Conservation (phyloP, 441 rosid genomes). For the Jatropha multifida region DNA sequence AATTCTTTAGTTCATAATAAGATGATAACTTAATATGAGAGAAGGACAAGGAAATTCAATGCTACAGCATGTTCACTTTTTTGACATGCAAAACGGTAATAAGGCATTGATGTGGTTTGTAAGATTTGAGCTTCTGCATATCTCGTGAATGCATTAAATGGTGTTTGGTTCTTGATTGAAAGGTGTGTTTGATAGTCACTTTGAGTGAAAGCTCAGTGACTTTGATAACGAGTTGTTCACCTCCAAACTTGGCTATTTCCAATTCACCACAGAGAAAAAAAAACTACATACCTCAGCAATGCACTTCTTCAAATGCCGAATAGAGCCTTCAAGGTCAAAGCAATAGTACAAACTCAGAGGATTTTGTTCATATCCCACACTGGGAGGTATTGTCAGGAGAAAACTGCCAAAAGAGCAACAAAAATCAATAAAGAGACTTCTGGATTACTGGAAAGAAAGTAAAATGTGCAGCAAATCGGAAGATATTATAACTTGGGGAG, state of each 20-base stretch:
- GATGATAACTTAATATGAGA: too few relatives aligned
- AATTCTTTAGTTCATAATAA: too few relatives aligned
- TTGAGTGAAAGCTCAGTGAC: neutral
- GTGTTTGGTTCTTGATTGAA: neutral
- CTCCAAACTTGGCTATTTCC: too few relatives aligned
- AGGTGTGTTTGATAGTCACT: neutral
- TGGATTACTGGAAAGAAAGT: too few relatives aligned
- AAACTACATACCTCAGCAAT: conserved; percentile 68
- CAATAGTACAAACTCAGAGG: conserved; percentile 92
- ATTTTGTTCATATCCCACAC: conserved; percentile 86
- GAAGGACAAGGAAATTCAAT: too few relatives aligned
- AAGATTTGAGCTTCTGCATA: neutral
- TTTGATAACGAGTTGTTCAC: too few relatives aligned
- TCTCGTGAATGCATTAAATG: neutral
- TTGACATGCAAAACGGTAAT: neutral
- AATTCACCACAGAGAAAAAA: neutral
- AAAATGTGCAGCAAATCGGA: too few relatives aligned
- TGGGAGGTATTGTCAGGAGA: conserved; percentile 83
- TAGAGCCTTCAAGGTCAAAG: conserved; percentile 45
- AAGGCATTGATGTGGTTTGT: neutral
- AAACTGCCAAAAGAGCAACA: conserved; percentile 40
- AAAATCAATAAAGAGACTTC: neutral
- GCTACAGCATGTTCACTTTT: neutral
- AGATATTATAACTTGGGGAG: too few relatives aligned
- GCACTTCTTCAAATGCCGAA: conserved; percentile 52